phyloP scores from a whole-genome alignment of 2,329 filamentous ascomycete genomes.

The Phaeosphaeriaceae sp. region DNA sequence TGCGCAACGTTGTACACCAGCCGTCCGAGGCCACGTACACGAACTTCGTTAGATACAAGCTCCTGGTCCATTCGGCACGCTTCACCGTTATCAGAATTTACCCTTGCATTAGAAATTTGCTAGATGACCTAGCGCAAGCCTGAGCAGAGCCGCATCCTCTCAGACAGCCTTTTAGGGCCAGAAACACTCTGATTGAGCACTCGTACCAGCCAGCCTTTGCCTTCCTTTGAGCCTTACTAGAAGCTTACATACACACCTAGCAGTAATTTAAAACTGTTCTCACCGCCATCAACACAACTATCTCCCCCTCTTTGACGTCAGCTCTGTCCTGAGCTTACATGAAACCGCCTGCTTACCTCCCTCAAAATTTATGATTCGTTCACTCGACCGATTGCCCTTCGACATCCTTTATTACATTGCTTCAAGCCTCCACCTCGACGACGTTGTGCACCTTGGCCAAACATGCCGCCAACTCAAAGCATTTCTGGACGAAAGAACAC shows the following conservation, averaged over 20 bases:
- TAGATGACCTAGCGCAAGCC: not conserved
- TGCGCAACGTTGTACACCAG: not conserved
- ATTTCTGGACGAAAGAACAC: slow-evolving; percentile 61
- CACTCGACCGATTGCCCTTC: slow-evolving; percentile 63
- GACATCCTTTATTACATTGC: slow-evolving; percentile 71
- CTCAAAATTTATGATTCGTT: slow-evolving; percentile 31
- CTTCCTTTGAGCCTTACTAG: not conserved
- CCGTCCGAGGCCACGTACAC: not conserved
- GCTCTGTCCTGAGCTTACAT: not conserved
- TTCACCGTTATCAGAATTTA: not conserved
- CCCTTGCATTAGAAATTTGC: not conserved
- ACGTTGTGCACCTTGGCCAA: slow-evolving; percentile 65
- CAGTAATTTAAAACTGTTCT: not conserved
- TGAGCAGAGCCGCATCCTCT: not conserved
- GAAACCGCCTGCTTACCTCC: not conserved
- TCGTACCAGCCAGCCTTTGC: not conserved
- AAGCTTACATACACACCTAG: not conserved
- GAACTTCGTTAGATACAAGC: not conserved
- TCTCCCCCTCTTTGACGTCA: not conserved
- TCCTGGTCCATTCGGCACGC: not conserved
- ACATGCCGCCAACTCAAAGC: slow-evolving; percentile 61
- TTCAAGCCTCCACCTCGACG: slow-evolving; percentile 63
- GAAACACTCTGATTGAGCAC: not conserved
- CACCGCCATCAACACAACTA: not conserved
- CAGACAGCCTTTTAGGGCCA: not conserved